These are phyloP conservation scores for Phytopythium boreale DNA, from an alignment of 352 stramenopile genomes.

Conservation along the genomic window DNA sequence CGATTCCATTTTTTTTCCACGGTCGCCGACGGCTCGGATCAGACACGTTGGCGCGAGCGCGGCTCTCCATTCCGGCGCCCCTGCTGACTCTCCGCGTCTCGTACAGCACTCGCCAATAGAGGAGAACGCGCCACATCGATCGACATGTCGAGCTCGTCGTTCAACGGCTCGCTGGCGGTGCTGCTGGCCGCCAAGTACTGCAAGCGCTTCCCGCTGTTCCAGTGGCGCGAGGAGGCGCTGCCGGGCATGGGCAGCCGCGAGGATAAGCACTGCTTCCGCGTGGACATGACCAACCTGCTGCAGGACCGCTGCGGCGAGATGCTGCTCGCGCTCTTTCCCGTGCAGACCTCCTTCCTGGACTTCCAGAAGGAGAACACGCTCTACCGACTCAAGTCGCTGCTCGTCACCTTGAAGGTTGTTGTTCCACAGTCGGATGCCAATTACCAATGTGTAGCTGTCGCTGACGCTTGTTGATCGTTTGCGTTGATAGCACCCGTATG, in stretches of 20 bases:
- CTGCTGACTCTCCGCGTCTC: not conserved
- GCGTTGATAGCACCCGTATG: conserved; percentile 51
- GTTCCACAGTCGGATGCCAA: too few species aligned
- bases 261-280: conserved; percentile 70
- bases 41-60: not conserved
- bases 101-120: not conserved
- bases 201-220: conserved; percentile 61
- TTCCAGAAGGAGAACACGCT: conserved; percentile 50
- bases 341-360: conserved; percentile 54
- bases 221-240: conserved; percentile 66
- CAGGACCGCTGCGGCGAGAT: conserved; percentile 50
- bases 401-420: conserved; percentile 67
- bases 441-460: too few species aligned
- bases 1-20: not conserved
- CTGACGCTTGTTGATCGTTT: not conserved
- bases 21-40: not conserved
- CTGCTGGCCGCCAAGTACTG: conserved; percentile 77
- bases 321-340: conserved; percentile 58
- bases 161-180: conserved; percentile 61
- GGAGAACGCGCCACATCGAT: not conserved
- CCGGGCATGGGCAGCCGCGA: conserved; percentile 47
- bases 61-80: not conserved
- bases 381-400: conserved; percentile 73
- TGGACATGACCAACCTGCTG: conserved; percentile 68
- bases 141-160: conserved; percentile 15